Base-by-base conservation (phyloP, 2,329 filamentous ascomycete genomes). In the Fonsecaea erecta region DNA sequence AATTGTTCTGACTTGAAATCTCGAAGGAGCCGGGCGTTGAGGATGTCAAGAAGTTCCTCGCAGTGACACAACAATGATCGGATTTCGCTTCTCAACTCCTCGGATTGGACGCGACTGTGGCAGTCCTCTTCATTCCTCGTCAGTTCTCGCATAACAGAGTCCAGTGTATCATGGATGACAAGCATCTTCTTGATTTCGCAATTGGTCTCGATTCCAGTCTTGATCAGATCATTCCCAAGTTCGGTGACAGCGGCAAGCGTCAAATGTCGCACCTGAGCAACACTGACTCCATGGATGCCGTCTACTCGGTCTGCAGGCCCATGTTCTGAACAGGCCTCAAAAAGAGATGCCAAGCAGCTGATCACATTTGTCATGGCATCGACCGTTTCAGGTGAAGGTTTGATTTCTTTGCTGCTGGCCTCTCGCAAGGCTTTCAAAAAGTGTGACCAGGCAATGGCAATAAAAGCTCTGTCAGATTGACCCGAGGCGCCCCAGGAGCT, bases 341-440 rank as follows among this genome's bases (percentile, higher is more conserved):
- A 58, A 73, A 70, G 2, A 81, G 82, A 2, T 55, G 87, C 85
- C 6, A 97, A 79, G 24, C 93, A 77, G 48, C 87, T 87, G 56
- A 94, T 83, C 24, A 93, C 83, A 48, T 86, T 83, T 24, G 90
- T 89, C 67, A 97, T 84, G 64, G 93, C 94, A 66, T 88, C 85
- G 73, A 91, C 90, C 1, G 93, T 91, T 67, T 98, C 94, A 12
- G 85, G 85, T 0, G 92, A 93, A 6, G 93, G 88, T 72, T 94
- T 96, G 71, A 99, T 90, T 77, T 99, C 95, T 77, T 97, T 96
- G 68, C 86, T 90, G 18, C 84, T 84, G 1, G 85, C 82, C 56
- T 86, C 82, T 8, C 85, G 83, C n/a, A 94, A 74, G 16, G 80
- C 79, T 63, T 86, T 85, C 59, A 84, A 79, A 56, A 92, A 88